Evolutionary conservation across 371 early-diverging fungal species (phyloP), one percentile per base, ranked within the genome.

Genomic region (Mucor irregularis): DNA sequence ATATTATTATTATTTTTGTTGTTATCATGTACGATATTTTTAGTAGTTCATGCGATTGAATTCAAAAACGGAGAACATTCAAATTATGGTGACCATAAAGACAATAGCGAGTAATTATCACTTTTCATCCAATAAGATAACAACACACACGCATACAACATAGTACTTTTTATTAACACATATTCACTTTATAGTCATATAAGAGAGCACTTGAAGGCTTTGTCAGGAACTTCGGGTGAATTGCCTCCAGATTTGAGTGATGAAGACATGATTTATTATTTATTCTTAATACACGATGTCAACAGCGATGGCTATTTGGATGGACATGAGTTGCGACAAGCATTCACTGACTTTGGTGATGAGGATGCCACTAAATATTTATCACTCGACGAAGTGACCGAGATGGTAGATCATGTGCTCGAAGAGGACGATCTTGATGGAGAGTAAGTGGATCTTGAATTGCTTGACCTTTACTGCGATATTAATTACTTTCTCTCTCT

Each of bases 291-390:
- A 42, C 84, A 85, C 47, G 89, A 89, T 59, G 54, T 56, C 14
- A 85, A 89, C 67, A 70, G 77, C 50, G 87, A 89, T 52, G 83
- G 84, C 13, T 66, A 55, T 45, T 68, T 87, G 49, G 90, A 90
- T 67, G 90, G 90, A 5, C 84, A 87, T 60, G 90, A 90, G 65
- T 77, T 90, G 34, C 73, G 84, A 38, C 62, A 57, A 6, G 83
- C 87, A 0, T 85, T 86, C 42, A 75, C 71, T 13, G 73, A 62
- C 47, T 56, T 64, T 44, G 73, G 77, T 30, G 68, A 66, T 40
- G 53, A 68, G 2, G 69, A 69, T 17, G 53, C 25, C 6, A 58
- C 62, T 13, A 33, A 58, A 13, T 51, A 53, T 13, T 40, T 71
- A 2, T 49, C 65, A 13, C 58, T 76, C 22, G 61, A 71, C 16